Conservation (phyloP, 352 stramenopile species). For the Globisporangium takayamanum region DNA sequence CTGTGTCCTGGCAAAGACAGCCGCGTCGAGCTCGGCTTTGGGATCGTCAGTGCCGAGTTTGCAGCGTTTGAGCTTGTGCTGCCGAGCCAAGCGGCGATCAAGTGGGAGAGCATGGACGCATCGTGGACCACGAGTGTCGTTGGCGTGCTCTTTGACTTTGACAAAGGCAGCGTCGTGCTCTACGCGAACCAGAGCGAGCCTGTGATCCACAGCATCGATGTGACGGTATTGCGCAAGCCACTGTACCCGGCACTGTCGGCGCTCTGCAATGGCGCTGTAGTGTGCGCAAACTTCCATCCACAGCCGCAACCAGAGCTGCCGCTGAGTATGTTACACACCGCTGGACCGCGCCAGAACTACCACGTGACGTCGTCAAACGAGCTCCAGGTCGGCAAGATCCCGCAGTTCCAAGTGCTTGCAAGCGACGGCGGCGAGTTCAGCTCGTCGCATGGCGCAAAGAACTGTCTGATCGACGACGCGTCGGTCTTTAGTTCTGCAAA, state of each 20-base stretch:
- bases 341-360: constrained; percentile 32
- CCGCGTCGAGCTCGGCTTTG: constrained; percentile 39
- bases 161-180: constrained; percentile 43
- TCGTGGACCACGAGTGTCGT: constrained; percentile 32
- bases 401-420: constrained; percentile 57
- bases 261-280: constrained; percentile 63
- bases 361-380: constrained; percentile 45
- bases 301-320: constrained; percentile 44
- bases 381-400: constrained; percentile 59
- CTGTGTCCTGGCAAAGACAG: constrained; percentile 42
- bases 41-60: constrained; percentile 41
- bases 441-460: constrained; percentile 48
- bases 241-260: constrained; percentile 52
- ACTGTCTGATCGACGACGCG: constrained; percentile 72
- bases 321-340: constrained; percentile 24
- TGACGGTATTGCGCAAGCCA: constrained; percentile 24
- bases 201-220: constrained; percentile 25
- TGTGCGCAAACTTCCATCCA: constrained; percentile 69
- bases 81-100: constrained; percentile 26
- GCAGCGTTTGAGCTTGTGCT: constrained; percentile 15
- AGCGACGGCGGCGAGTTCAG: constrained; percentile 84
- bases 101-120: constrained; percentile 31
- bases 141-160: constrained; percentile 79
- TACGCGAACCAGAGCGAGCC: constrained; percentile 46
- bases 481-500: constrained; percentile 80